A percentile compares a stretch with the other conserved stretches of the same genome.
Evolutionary conservation across 179 eudicot species (phyloP).

Genomic region (Beta lomatogona): DNA sequence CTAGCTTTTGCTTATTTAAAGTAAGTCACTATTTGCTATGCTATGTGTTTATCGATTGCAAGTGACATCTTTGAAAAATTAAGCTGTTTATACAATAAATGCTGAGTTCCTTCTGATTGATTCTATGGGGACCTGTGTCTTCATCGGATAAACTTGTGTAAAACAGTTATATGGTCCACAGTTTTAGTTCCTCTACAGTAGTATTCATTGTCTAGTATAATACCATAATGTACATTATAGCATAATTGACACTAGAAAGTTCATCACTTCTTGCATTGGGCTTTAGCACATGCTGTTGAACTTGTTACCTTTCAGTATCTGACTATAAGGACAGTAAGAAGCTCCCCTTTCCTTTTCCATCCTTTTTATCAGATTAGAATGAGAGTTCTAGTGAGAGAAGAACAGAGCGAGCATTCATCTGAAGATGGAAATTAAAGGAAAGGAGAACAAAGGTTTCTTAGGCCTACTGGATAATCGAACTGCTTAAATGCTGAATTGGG

Average conservation of each 20-base stretch:
- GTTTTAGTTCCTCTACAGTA: neutral
- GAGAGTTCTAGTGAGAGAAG: neutral
- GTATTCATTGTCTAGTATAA: neutral
- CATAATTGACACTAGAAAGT: neutral
- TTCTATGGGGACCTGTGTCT: neutral
- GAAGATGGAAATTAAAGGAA: neutral
- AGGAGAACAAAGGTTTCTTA: neutral
- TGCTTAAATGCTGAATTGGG: neutral
- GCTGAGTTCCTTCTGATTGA: too few species aligned
- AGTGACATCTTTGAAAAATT: neutral
- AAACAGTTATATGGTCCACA: neutral
- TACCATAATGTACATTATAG: neutral
- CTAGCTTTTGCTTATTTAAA: constrained; percentile 4
- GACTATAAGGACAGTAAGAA: neutral
- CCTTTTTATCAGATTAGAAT: neutral
- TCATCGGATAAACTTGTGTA: neutral
- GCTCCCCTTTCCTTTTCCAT: neutral
- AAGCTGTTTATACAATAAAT: neutral
- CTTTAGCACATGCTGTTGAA: too few species aligned
- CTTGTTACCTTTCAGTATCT: neutral
- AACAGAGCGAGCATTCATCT: neutral
- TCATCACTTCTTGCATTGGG: neutral
- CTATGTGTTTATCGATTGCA: neutral
- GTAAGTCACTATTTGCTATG: neutral
- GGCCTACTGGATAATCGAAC: neutral